Base-by-base conservation (phyloP, 208 protist species). In the Trypanosoma brucei region DNA sequence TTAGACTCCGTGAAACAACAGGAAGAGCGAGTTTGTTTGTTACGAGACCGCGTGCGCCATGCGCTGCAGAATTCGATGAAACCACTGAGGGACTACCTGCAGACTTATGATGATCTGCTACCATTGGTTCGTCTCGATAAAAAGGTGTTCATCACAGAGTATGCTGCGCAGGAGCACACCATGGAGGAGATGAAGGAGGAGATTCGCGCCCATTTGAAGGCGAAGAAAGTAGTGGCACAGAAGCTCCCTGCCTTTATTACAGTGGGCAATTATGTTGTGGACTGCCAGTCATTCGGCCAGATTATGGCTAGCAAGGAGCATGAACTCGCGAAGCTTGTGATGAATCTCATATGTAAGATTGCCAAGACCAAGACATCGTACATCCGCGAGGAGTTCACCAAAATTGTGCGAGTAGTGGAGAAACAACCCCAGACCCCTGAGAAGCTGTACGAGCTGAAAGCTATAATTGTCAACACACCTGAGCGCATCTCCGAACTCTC, bases 191-290 rank as follows among this genome's bases (percentile, higher is more conserved):
- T 97, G 83, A 88, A 89, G 76, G 88, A 93, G 65, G 94, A 97
- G 62, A 93, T 97, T 49, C 63, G 81, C 37, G 83, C 85, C 60
- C 95, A 97, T 71, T 68, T 96, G 38, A 83, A 83, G 63, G 83
- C 88, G 51, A 96, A 96, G 74, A 85, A 89, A 53, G 75, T 79
- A 22, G 81, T 98, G 42, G 87, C 91, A 22, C 78, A 95, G 66
- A 81, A 79, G 39, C 94, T 98, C 61, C 95, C 95, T 33, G 76
- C 84, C 9, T 95, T 84, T 50, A 81, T 98, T 35, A 92, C 84
- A 1, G 91, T 98, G 2, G 97, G 97, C 50, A 93, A 97, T 77
- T 98, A 96, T 65, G 83, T 95, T n/a, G 92, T 98, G 7, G 83
- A 95, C 68, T 97, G 91, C 75, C 88, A 96, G 59, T 91, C 83